Conservation (phyloP, 257 asterid genomes). For the Solanum arcanum region DNA sequence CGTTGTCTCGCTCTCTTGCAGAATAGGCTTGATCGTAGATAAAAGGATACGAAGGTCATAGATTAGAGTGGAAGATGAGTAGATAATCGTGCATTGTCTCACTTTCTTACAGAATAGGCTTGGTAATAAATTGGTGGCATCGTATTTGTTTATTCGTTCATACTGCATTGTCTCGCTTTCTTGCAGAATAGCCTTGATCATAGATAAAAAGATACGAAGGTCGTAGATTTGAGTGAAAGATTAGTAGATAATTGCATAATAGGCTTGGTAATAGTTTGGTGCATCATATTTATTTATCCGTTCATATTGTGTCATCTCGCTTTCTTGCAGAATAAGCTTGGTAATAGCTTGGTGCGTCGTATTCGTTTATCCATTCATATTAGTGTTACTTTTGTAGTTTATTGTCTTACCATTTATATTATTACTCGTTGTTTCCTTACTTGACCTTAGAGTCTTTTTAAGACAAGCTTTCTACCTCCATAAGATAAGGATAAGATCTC, state of each 20-base stretch:
- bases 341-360: background rate
- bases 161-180: no score
- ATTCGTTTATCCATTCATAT: no score
- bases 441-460: background rate
- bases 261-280: no score
- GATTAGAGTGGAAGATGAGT: background rate
- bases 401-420: background rate
- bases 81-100: background rate
- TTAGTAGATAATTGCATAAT: no score
- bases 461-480: background rate
- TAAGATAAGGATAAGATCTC: rapidly evolving
- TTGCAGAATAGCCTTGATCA: no score
- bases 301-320: background rate
- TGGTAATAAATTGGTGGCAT: background rate
- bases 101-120: background rate
- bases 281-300: no score
- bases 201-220: no score
- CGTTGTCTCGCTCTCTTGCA: no score
- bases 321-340: background rate
- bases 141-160: background rate
- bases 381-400: background rate
- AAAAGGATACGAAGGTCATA: rapidly evolving
- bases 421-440: background rate
- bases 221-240: no score
- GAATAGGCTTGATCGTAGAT: no score